Base-by-base conservation (phyloP, 805 yeast genomes). In the Kuraishia cidri region DNA sequence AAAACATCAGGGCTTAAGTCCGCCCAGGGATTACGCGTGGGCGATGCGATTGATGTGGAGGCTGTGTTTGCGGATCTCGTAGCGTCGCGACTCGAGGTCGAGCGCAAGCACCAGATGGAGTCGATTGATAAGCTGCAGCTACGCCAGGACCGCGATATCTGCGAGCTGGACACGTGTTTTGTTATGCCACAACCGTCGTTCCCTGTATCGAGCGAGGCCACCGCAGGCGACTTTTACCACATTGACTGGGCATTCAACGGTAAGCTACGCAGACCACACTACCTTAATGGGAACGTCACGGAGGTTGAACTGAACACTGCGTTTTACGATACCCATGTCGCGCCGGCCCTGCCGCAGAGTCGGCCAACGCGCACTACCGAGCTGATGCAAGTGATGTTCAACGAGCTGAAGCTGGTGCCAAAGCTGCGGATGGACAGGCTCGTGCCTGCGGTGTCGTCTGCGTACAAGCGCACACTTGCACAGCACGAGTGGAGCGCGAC, bases 311-410 rank as follows among this genome's bases (percentile, higher is more conserved):
- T 33, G 9, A 21, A 24, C 8, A 24, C 24, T 15, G 25, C 22
- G 8, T 37, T 37, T 19, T 37, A 37, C 24, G 20, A 31, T 6
- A 15, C 25, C 5, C 29, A 25, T 16, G 31, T 11, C 15, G 26
- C 26, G 9, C 36, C 53, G 10, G n/a, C n/a, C n/a, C n/a, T n/a
- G n/a, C n/a, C n/a, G n/a, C n/a, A n/a, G n/a, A n/a, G n/a, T n/a
- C n/a, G n/a, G n/a, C n/a, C n/a, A n/a, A n/a, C n/a, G n/a, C n/a
- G n/a, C n/a, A 50, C 59, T 5, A 45, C 58, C 0, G 47, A 43
- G 10, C 26, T 47, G 5, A 39, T 50, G 33, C 60, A 58, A 13
- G 31, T 51, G n/a, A 20, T 46, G 4, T 43, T 58, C 28, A 51
- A 51, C 6, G 36, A 34, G 15, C 16, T 12, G 12, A 19, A 12